Percentiles rank a stretch among this genome's conserved stretches.
These are phyloP conservation scores for Tanacetum coccineum DNA, from an alignment of 129 eudicot species.

Conservation along the genomic window DNA sequence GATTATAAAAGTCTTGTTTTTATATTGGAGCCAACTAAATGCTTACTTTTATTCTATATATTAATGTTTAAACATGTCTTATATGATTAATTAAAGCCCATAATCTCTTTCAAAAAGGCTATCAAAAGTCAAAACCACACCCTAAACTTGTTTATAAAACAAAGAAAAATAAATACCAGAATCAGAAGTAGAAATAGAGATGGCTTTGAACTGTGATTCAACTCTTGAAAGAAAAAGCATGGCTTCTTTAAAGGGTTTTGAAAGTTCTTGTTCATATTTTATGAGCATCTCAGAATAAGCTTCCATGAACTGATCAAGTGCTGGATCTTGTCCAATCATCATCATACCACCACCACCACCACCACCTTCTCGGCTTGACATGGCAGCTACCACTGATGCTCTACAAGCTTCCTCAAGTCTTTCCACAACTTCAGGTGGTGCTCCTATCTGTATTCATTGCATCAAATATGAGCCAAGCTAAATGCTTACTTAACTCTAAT, in stretches of 20 bases:
- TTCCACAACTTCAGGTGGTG: no score
- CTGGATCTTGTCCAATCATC: no score
- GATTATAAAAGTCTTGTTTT: constrained; percentile 2
- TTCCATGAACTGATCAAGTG: no score
- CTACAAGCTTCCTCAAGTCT: no score
- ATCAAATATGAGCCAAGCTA: background rate
- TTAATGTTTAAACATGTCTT: no score
- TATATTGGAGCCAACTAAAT: background rate
- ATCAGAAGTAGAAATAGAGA: constrained; percentile 56
- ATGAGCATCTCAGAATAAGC: constrained; percentile 92
- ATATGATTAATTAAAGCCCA: no score
- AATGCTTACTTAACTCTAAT: background rate
- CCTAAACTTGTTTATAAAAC: background rate
- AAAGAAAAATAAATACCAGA: constrained; percentile 42
- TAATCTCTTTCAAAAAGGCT: no score
- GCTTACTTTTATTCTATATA: background rate
- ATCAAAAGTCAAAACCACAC: no score
- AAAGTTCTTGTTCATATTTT: constrained; percentile 87
- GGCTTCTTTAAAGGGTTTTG: constrained; percentile 96
- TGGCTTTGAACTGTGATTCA: constrained; percentile 78
- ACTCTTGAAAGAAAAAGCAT: constrained; percentile 86
- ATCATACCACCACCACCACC: no score
- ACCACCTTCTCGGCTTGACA: no score
- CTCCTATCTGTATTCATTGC: no score
- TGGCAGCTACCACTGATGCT: no score